Evolutionary conservation across 2,329 filamentous ascomycete genomes (phyloP).

Genomic region (Talaromyces sp.): DNA sequence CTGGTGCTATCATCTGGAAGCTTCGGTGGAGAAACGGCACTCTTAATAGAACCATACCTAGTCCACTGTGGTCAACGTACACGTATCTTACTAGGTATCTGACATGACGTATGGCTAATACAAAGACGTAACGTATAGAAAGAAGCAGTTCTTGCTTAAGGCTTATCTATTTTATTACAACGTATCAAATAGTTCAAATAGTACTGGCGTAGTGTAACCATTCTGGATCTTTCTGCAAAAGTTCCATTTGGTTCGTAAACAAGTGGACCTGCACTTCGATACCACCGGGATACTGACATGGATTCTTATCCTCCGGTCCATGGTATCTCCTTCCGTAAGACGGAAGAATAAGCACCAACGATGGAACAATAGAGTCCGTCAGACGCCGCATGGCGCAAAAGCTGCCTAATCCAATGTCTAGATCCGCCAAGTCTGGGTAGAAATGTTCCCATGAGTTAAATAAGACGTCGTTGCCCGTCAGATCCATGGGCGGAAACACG

Average conservation of each 20-base stretch:
- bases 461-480: background rate
- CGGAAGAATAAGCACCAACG: background rate
- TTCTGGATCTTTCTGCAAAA: background rate
- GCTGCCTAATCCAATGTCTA: background rate
- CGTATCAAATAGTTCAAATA: background rate
- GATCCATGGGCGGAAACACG: background rate
- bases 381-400: background rate
- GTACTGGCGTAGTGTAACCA: background rate
- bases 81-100: background rate
- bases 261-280: background rate
- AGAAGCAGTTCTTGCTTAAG: background rate
- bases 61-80: background rate
- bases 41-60: background rate
- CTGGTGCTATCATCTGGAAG: background rate
- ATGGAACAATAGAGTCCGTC: background rate
- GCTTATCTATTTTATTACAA: background rate
- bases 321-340: background rate
- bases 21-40: background rate
- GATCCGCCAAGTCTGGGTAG: background rate
- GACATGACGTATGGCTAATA: background rate
- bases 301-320: background rate
- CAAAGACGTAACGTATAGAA: no score
- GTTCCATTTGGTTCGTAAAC: background rate
- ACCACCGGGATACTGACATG: background rate
- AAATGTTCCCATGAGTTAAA: background rate